Evolutionary conservation across 768 basidiomycete genomes (phyloP).

Genomic region (Lentinula edodes): DNA sequence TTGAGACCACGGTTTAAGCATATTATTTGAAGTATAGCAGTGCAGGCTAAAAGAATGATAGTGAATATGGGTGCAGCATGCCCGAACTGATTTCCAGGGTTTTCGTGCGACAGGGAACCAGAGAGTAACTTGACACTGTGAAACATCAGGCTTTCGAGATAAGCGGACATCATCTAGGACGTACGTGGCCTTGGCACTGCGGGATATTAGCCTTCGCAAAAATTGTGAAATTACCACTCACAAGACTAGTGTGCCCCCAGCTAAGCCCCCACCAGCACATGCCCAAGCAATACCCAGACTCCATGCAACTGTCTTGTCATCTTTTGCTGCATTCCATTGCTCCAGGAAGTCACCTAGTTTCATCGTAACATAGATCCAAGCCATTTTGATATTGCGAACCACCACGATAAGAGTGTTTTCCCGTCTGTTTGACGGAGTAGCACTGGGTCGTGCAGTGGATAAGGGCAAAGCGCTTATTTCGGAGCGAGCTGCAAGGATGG

Average conservation of each 20-base stretch:
- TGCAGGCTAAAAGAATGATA: conserved; percentile 56
- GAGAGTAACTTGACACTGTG: conserved; percentile 74
- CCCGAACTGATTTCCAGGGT: conserved; percentile 83
- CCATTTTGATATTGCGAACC: conserved; percentile 26
- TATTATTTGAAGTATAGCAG: conserved; percentile 86
- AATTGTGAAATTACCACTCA: not conserved
- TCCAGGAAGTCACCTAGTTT: conserved; percentile 64
- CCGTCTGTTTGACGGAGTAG: not conserved
- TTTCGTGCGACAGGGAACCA: conserved; percentile 71
- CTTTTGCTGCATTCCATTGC: conserved; percentile 68
- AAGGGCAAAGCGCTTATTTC: conserved; percentile 63
- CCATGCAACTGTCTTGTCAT: conserved; percentile 86
- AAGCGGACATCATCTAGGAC: conserved; percentile 17
- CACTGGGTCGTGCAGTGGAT: conserved; percentile 25
- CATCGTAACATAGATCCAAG: conserved; percentile 42
- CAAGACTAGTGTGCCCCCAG: conserved; percentile 86
- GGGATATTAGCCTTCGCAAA: not conserved
- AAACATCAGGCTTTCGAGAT: conserved; percentile 9
- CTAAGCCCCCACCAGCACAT: conserved; percentile 85
- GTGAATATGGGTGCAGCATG: conserved; percentile 78
- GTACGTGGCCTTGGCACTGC: conserved; percentile 51
- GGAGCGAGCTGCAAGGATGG: conserved; percentile 60
- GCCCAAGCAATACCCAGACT: conserved; percentile 93
- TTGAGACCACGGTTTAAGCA: conserved; percentile 88
- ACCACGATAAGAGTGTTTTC: conserved; percentile 11